Evolutionary conservation across 129 eudicot genomes (phyloP), one percentile per base, ranked within the genome.

Genomic region (Saposhnikovia divaricata): DNA sequence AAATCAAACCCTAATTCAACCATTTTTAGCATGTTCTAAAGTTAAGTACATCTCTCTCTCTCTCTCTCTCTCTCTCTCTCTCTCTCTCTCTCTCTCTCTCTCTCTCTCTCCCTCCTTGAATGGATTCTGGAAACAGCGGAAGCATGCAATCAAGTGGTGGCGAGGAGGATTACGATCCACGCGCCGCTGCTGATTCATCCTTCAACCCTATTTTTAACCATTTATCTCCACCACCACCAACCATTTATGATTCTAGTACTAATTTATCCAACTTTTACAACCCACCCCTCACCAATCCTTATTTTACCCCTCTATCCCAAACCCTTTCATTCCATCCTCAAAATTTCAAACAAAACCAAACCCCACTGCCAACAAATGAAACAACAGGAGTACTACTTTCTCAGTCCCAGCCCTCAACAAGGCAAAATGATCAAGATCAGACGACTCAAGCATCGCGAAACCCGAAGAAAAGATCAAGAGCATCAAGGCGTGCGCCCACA

Each of bases 401-500:
- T 14, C 89, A 12, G 3, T 50, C 81, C 9, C 68, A 59, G 34
- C 1, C 34, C 4, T 28, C 72, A 3, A 4, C 10, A 5, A 34
- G 10, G 6, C 39, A 13, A 68, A 68, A 9, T 28, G 81, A 82
- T 31, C 80, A 80, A 28, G 55, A 59, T 47, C 46, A 12, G 16
- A 76, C 47, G 5, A 42, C 76, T 4, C 76, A 72, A 38, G 55
- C 4, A 50, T 21, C 57, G 2, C 84, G 92, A 15, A 91, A 93
- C 84, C 93, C 96, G 6, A 93, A 88, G 89, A 93, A 93, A 80
- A 74, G 98, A 79, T 81, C 98, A 19, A 81, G 98, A 66, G 98
- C 98, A 0, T 93, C 98, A 5, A 75, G 97, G 59, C 86, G 90
- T 11, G 93, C 98, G 1, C 98, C 98, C 10, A 93, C 98, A 3